phyloP scores from a whole-genome alignment of 495 filamentous ascomycete species.

The Xylaria venustula region DNA sequence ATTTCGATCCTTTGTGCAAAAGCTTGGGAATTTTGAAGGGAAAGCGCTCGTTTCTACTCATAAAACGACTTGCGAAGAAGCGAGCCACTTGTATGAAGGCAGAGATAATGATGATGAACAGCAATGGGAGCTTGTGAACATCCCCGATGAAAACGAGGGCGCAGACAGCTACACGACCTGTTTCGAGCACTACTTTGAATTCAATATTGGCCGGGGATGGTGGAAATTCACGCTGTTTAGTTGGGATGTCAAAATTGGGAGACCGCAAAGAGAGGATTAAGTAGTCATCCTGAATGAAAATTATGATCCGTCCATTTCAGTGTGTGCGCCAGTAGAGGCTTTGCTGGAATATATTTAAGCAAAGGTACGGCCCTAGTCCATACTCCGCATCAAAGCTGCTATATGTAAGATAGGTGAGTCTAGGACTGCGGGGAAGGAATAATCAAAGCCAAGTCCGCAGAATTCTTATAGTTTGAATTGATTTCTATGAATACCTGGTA shows the following conservation, averaged over 20 bases:
- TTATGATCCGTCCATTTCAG: too few relatives aligned
- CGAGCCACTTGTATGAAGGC: background rate
- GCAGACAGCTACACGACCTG: background rate
- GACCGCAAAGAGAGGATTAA: too few relatives aligned
- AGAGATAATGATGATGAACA: background rate
- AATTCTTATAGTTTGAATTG: background rate
- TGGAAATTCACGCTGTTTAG: background rate
- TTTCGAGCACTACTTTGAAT: background rate
- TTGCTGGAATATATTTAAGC: too few relatives aligned
- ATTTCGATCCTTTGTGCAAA: background rate
- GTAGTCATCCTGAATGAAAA: too few relatives aligned
- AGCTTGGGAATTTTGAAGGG: background rate
- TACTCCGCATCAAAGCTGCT: too few relatives aligned
- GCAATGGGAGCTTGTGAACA: background rate
- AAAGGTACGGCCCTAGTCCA: too few relatives aligned
- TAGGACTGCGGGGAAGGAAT: background rate
- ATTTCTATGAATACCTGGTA: constrained; percentile 8
- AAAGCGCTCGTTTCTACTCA: background rate
- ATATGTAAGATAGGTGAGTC: too few relatives aligned
- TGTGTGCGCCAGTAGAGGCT: too few relatives aligned
- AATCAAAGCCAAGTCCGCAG: background rate
- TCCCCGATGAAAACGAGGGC: background rate
- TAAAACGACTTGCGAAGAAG: background rate
- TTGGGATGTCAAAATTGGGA: too few relatives aligned
- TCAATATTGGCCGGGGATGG: background rate